Evolutionary conservation across 768 basidiomycete species (phyloP).

Genomic region (Trichaptum fuscoviolaceum): DNA sequence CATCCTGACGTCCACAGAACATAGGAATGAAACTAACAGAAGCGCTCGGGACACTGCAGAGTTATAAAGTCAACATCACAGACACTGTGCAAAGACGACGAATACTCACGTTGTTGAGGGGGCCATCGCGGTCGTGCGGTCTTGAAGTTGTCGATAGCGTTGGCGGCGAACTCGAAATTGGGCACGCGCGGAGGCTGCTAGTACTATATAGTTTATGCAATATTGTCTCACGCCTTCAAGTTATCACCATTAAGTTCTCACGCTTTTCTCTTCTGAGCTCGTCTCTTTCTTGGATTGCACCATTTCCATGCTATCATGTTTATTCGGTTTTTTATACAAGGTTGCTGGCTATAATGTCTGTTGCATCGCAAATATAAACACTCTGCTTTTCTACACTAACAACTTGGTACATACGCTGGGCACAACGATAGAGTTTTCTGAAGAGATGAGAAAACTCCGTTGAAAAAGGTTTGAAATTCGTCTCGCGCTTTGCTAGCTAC

Average conservation of each 20-base stretch:
- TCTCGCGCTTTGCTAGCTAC: background rate
- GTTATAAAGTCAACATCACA: constrained; percentile 10
- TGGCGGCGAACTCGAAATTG: background rate
- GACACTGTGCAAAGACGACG: constrained; percentile 6
- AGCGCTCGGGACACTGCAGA: constrained; percentile 39
- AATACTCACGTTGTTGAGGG: constrained; percentile 47
- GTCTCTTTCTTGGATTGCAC: too few relatives aligned
- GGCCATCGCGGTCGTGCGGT: constrained; percentile 32
- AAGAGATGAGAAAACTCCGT: too few relatives aligned
- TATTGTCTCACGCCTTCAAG: background rate
- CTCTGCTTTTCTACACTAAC: too few relatives aligned
- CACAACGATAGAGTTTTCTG: too few relatives aligned
- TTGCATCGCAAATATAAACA: too few relatives aligned
- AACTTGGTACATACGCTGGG: too few relatives aligned
- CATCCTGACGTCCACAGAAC: background rate
- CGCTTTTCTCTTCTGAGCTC: background rate
- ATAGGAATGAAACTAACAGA: constrained; percentile 30
- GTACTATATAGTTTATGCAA: background rate
- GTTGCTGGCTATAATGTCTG: too few relatives aligned
- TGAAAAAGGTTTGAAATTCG: too few relatives aligned
- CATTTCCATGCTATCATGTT: too few relatives aligned
- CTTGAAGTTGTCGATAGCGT: constrained; percentile 23
- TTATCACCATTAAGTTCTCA: background rate
- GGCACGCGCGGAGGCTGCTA: background rate
- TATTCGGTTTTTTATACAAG: too few relatives aligned